Evolutionary conservation across 148 eudicot genomes (phyloP).

Genomic region (Limonium bicolor): DNA sequence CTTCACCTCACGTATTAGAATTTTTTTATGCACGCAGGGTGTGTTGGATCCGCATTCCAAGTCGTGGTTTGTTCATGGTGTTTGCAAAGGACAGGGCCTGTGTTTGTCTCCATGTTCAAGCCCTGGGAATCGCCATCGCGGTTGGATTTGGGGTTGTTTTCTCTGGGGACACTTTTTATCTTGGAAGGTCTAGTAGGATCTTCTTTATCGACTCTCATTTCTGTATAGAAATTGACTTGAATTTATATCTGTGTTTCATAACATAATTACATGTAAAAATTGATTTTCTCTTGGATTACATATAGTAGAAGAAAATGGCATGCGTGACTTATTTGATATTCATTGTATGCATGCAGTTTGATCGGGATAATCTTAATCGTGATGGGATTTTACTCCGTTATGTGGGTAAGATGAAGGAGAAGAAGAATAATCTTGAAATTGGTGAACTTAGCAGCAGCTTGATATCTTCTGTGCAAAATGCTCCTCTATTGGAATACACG

Average conservation of each 20-base stretch:
- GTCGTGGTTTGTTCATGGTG: slow-evolving; percentile 66
- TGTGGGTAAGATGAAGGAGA: slow-evolving; percentile 83
- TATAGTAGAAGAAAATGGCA: too few relatives aligned
- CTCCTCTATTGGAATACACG: too few relatives aligned
- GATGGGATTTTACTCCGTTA: slow-evolving; percentile 64
- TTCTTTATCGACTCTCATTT: too few relatives aligned
- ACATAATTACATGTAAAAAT: too few relatives aligned
- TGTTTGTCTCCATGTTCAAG: slow-evolving; percentile 70
- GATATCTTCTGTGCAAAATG: too few relatives aligned
- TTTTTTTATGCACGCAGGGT: too few relatives aligned
- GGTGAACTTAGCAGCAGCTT: slow-evolving; percentile 6
- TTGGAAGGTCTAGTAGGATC: slow-evolving; percentile 68
- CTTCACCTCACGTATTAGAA: too few relatives aligned
- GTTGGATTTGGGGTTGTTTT: slow-evolving; percentile 34
- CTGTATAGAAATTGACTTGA: too few relatives aligned
- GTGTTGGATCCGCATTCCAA: slow-evolving; percentile 66
- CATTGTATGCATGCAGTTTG: slow-evolving; percentile 47
- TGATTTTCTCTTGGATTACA: too few relatives aligned
- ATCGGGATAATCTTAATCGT: slow-evolving; percentile 55
- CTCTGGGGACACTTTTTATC: slow-evolving; percentile 45
- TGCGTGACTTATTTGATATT: too few relatives aligned
- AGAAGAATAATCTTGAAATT: slow-evolving; percentile 11
- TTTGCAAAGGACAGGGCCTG: slow-evolving; percentile 60
- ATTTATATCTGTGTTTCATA: too few relatives aligned
- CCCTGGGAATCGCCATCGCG: slow-evolving; percentile 74